Conservation (phyloP, 148 eudicot genomes). For the Heliosperma pusillum region DNA sequence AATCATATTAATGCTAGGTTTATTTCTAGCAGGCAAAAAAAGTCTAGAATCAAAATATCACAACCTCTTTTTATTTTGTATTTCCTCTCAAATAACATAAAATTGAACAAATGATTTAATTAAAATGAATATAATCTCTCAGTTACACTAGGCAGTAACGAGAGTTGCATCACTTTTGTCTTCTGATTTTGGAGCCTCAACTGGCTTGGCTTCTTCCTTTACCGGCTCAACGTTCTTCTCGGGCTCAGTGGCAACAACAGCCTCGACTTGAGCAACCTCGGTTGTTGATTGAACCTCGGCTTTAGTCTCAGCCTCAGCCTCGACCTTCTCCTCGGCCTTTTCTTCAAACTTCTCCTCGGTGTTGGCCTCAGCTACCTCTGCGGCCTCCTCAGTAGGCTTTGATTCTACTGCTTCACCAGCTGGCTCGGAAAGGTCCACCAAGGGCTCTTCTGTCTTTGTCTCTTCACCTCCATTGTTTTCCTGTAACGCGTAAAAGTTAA, state of each 20-base stretch:
- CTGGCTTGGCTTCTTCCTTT: conserved; percentile 1
- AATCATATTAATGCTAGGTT: conserved; percentile 12
- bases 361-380: conserved; percentile 27
- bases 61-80: conserved; percentile 13
- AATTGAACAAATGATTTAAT: neutral
- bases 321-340: conserved; percentile 23
- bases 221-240: neutral
- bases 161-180: neutral
- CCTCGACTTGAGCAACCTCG: neutral
- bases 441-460: conserved; percentile 43
- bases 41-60: neutral
- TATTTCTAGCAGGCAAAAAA: no score
- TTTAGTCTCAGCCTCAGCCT: conserved; percentile 13
- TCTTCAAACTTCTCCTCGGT: conserved; percentile 24
- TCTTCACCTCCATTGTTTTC: conserved; percentile 44
- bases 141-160: conserved; percentile 5
- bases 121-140: neutral
- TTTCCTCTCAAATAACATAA: neutral
- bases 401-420: conserved; percentile 23
- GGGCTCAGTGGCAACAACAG: neutral
- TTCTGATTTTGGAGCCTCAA: neutral
- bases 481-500: no score
- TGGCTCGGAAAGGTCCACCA: conserved; percentile 34
- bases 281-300: neutral
- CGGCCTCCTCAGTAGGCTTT: conserved; percentile 14